These are phyloP conservation scores for Moniliophthora roreri DNA, from an alignment of 1,284 basidiomycete genomes.

Conservation along the genomic window DNA sequence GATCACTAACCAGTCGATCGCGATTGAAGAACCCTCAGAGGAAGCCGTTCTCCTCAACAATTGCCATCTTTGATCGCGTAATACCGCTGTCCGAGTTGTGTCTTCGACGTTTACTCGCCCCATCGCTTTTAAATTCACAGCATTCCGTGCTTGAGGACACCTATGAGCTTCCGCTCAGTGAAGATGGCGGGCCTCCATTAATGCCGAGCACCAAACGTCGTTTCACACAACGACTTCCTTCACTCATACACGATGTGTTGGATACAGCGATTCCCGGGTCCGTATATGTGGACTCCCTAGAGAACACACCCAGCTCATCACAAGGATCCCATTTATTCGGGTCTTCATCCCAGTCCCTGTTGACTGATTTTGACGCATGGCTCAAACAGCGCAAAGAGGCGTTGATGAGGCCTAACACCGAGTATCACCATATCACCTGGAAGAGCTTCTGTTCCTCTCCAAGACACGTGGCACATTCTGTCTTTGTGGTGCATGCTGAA, in stretches of 20 bases:
- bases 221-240: conserved; percentile 19
- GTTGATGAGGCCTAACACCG: conserved; percentile 15
- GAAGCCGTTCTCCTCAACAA: conserved; percentile 26
- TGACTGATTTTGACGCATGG: neutral
- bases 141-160: neutral
- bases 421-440: conserved; percentile 28
- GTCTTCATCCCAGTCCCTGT: neutral
- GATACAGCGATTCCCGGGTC: conserved; percentile 15
- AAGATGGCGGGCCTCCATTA: neutral
- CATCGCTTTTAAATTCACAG: conserved; percentile 13
- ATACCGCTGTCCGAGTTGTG: conserved; percentile 51
- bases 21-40: conserved; percentile 9
- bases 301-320: neutral
- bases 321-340: neutral
- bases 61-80: conserved; percentile 25
- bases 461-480: conserved; percentile 33
- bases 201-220: conserved; percentile 18
- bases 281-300: conserved; percentile 21
- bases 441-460: conserved; percentile 55
- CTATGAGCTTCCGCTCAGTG: conserved; percentile 9
- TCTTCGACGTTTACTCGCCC: conserved; percentile 46
- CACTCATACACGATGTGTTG: neutral
- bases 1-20: conserved; percentile 14
- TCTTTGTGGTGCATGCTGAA: conserved; percentile 60
- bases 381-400: conserved; percentile 11